phyloP scores from a whole-genome alignment of 768 basidiomycete species.

The Dentipellis sp. region DNA sequence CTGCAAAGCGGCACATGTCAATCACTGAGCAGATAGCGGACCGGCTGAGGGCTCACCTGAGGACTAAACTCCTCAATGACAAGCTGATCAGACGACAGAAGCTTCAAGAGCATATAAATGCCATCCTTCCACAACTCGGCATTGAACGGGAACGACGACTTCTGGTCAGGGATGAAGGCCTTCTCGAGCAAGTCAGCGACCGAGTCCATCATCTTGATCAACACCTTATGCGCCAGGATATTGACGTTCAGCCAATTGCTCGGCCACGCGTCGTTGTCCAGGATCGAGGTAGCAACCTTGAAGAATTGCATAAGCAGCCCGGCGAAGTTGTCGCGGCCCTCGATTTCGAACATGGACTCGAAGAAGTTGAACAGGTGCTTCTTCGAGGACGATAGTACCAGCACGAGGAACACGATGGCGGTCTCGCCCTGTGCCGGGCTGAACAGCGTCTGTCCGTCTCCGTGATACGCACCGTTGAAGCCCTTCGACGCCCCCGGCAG shows the following conservation, averaged over 20 bases:
- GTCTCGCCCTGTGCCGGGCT: slow-evolving; percentile 78
- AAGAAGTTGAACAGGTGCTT: slow-evolving; percentile 73
- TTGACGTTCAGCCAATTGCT: slow-evolving; percentile 88
- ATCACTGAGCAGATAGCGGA: background rate
- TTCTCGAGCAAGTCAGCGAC: slow-evolving; percentile 67
- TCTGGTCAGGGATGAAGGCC: slow-evolving; percentile 68
- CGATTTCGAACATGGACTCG: slow-evolving; percentile 76
- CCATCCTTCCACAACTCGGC: slow-evolving; percentile 71
- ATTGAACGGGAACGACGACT: slow-evolving; percentile 62
- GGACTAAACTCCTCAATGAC: slow-evolving; percentile 93
- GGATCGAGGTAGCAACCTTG: slow-evolving; percentile 68
- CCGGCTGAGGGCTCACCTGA: slow-evolving; percentile 44
- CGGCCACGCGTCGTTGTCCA: slow-evolving; percentile 85
- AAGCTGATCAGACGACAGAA: slow-evolving; percentile 84
- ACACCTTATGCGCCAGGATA: slow-evolving; percentile 76
- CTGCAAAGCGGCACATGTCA: slow-evolving; percentile 26
- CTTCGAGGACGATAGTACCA: slow-evolving; percentile 72
- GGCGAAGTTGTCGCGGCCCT: slow-evolving; percentile 76
- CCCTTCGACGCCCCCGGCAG: slow-evolving; percentile 45
- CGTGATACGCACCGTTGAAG: slow-evolving; percentile 28
- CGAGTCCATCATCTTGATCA: slow-evolving; percentile 84
- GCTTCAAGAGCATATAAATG: slow-evolving; percentile 72
- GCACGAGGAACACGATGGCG: slow-evolving; percentile 73
- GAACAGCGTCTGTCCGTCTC: slow-evolving; percentile 45
- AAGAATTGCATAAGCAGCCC: slow-evolving; percentile 69